A percentile compares a stretch with the other conserved stretches of the same genome.
These are phyloP conservation scores for Fusarium cicatricum DNA, from an alignment of 2,329 filamentous ascomycete genomes.

Conservation along the genomic window DNA sequence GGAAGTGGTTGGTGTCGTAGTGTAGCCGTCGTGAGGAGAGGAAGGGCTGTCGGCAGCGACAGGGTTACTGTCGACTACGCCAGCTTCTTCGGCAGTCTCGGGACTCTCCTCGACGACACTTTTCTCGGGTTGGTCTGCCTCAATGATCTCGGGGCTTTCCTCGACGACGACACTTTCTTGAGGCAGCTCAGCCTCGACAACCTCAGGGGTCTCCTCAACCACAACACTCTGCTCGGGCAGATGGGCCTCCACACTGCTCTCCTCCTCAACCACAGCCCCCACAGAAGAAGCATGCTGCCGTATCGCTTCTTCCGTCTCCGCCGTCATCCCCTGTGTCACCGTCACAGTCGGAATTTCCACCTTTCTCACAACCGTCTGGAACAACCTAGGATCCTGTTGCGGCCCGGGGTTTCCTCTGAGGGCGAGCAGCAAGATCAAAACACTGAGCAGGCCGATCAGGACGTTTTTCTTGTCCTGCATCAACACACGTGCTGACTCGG, in stretches of 20 bases:
- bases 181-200: neutral
- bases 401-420: constrained; percentile 42
- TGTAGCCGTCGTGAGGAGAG: neutral
- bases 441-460: constrained; percentile 61
- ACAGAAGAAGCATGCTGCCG: constrained; percentile 16
- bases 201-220: constrained; percentile 1
- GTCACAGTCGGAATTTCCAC: constrained; percentile 38
- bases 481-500: constrained; percentile 62
- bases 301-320: constrained; percentile 12
- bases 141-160: neutral
- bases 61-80: neutral
- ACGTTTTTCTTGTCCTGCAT: constrained; percentile 68
- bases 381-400: constrained; percentile 35
- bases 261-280: constrained; percentile 10
- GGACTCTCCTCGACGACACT: neutral
- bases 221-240: constrained; percentile 19
- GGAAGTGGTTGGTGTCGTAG: neutral
- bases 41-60: neutral
- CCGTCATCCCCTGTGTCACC: constrained; percentile 30
- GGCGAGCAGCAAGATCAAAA: constrained; percentile 63
- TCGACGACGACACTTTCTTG: neutral
- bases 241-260: constrained; percentile 40
- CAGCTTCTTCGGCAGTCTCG: neutral
- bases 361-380: constrained; percentile 44
- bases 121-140: neutral